phyloP scores from a whole-genome alignment of 1,139 yeast species.

The Schizosaccharomyces versatilis region DNA sequence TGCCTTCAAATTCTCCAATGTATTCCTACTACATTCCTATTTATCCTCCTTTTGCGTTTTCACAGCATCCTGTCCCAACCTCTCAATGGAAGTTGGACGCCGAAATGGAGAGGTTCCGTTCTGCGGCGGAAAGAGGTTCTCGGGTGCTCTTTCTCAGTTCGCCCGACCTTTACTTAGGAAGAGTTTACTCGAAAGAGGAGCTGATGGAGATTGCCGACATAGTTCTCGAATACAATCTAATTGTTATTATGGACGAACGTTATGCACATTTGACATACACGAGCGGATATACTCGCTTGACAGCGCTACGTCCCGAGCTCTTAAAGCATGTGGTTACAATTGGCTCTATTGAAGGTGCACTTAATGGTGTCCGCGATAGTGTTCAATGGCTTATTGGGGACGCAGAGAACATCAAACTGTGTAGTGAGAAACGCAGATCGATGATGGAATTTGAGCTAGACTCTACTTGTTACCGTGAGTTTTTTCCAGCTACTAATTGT shows the following conservation, averaged over 20 bases:
- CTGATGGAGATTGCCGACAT: slow-evolving; percentile 50
- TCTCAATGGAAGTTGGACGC: too few relatives aligned
- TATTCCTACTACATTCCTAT: too few relatives aligned
- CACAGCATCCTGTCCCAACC: too few relatives aligned
- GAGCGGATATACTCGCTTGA: slow-evolving; percentile 55
- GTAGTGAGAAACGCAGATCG: slow-evolving; percentile 53
- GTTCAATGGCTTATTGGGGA: slow-evolving; percentile 88
- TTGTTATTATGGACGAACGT: slow-evolving; percentile 78
- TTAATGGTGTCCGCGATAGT: slow-evolving; percentile 98
- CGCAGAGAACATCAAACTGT: slow-evolving; percentile 57
- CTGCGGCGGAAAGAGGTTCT: slow-evolving; percentile 24
- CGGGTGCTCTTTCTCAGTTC: too few relatives aligned
- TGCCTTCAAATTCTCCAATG: too few relatives aligned
- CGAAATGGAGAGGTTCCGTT: too few relatives aligned
- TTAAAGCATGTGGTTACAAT: slow-evolving; percentile 63
- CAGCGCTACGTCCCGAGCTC: slow-evolving; percentile 57
- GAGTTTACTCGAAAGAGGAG: slow-evolving; percentile 40
- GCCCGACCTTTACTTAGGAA: slow-evolving; percentile 60
- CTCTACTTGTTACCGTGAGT: too few relatives aligned
- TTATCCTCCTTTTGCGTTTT: too few relatives aligned
- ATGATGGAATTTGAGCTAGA: too few relatives aligned
- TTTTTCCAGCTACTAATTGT: slow-evolving; percentile 41
- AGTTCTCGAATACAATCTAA: slow-evolving; percentile 62
- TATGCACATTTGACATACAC: slow-evolving; percentile 65
- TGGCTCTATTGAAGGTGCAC: slow-evolving; percentile 92